phyloP scores from a whole-genome alignment of 805 yeast genomes.

The Soucietia sequanensis region DNA sequence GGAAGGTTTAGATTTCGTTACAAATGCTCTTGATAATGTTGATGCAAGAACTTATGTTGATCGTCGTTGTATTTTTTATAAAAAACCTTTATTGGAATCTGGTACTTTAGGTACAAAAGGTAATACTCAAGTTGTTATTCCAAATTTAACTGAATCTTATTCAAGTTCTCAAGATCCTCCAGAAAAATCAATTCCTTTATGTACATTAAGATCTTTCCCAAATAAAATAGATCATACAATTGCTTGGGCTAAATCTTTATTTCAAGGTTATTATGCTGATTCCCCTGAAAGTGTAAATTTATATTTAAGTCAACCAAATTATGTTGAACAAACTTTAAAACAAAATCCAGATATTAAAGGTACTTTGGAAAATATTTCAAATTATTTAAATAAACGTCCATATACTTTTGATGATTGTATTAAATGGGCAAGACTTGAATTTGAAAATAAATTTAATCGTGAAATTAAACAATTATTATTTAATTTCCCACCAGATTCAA shows the following conservation, averaged over 20 bases:
- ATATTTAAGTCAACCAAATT: conserved; percentile 88
- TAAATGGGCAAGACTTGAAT: conserved; percentile 89
- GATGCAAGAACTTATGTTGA: conserved; percentile 98
- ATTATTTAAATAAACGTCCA: conserved; percentile 78
- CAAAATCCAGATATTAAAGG: conserved; percentile 91
- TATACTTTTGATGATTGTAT: conserved; percentile 90
- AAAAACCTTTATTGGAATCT: conserved; percentile 87
- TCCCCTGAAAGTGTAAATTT: conserved; percentile 92
- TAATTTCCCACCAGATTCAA: conserved; percentile 94
- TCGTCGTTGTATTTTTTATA: conserved; percentile 91
- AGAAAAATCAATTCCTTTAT: conserved; percentile 93
- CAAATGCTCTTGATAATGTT: conserved; percentile 95
- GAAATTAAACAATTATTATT: conserved; percentile 87
- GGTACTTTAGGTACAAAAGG: conserved; percentile 99
- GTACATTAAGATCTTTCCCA: conserved; percentile 97
- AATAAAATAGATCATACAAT: conserved; percentile 97
- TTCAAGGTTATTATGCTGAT: conserved; percentile 88
- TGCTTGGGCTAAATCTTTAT: conserved; percentile 97
- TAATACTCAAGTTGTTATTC: conserved; percentile 94
- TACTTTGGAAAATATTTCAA: conserved; percentile 74
- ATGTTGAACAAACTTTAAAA: conserved; percentile 86
- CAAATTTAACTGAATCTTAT: conserved; percentile 91
- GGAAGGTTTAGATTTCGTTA: conserved; percentile 80
- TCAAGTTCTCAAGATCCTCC: conserved; percentile 98
- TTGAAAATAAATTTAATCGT: conserved; percentile 78